A percentile compares a stretch with the other conserved stretches of the same genome.
phyloP scores from a whole-genome alignment of 768 basidiomycete genomes.

The Collybia sordida region DNA sequence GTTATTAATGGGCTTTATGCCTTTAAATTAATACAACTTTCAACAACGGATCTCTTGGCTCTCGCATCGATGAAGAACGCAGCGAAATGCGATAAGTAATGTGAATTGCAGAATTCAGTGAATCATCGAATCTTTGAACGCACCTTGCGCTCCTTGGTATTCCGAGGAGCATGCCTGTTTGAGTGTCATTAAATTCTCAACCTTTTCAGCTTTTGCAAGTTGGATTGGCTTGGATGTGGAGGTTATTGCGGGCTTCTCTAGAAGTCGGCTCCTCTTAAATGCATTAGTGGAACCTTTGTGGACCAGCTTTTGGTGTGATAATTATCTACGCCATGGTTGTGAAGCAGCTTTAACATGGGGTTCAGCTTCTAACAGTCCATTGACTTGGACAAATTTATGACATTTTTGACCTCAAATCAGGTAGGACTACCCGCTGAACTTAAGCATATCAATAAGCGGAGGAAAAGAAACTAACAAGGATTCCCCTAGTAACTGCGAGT shows the following conservation, averaged over 20 bases:
- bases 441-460: constrained; percentile 90
- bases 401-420: constrained; percentile 81
- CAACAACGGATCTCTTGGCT: constrained; percentile 74
- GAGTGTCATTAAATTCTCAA: constrained; percentile 69
- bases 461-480: constrained; percentile 92
- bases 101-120: constrained; percentile 83
- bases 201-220: constrained; percentile 30
- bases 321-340: too few relatives aligned
- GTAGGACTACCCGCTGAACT: constrained; percentile 84
- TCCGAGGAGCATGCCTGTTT: constrained; percentile 75
- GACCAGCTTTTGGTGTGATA: constrained; percentile 5
- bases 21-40: constrained; percentile 35
- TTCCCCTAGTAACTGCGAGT: constrained; percentile 88
- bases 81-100: constrained; percentile 81
- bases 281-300: constrained; percentile 8
- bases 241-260: constrained; percentile 29
- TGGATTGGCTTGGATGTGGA: constrained; percentile 36
- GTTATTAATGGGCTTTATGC: constrained; percentile 22
- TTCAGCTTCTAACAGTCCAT: too few relatives aligned
- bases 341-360: too few relatives aligned
- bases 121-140: constrained; percentile 85
- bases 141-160: constrained; percentile 77
- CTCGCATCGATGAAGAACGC: constrained; percentile 81
- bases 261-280: constrained; percentile 9
- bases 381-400: too few relatives aligned